A percentile compares a stretch with the other conserved stretches of the same genome.
Conservation (phyloP, 2,329 filamentous ascomycete species). For the Trichoderma koningii region DNA sequence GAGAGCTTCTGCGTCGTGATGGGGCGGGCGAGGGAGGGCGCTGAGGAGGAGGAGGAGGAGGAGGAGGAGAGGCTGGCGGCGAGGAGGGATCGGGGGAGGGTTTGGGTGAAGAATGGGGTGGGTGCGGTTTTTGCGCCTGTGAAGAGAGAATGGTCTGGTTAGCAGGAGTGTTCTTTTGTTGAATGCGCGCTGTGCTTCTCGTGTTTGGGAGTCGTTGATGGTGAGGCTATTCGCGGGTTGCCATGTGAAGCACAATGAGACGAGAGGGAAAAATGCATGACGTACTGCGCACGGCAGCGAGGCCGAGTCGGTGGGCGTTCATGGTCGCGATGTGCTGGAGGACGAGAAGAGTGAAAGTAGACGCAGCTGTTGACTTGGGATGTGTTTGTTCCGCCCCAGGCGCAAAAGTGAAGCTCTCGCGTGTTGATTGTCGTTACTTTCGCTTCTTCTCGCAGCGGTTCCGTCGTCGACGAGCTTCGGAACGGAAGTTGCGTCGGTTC, state of each 20-base stretch:
- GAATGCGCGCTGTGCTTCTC: too few species aligned
- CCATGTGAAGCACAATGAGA: slow-evolving; percentile 2
- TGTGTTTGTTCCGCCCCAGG: background rate
- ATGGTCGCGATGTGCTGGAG: slow-evolving; percentile 42
- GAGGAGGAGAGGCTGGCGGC: slow-evolving; percentile 46
- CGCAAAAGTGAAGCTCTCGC: slow-evolving; percentile 1
- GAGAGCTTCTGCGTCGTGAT: slow-evolving; percentile 61
- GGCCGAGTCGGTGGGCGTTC: slow-evolving; percentile 60
- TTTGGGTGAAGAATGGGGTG: slow-evolving; percentile 50
- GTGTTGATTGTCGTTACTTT: background rate
- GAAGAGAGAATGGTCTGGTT: background rate
- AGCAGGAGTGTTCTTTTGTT: too few species aligned
- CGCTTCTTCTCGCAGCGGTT: slow-evolving; percentile 27
- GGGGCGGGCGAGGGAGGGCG: slow-evolving; percentile 40
- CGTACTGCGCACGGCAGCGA: slow-evolving; percentile 61
- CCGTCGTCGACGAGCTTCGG: slow-evolving; percentile 31
- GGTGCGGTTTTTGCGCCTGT: slow-evolving; percentile 46
- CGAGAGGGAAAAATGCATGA: slow-evolving; percentile 38
- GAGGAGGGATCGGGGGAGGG: slow-evolving; percentile 50
- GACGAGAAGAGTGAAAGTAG: background rate
- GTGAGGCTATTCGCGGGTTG: slow-evolving; percentile 31
- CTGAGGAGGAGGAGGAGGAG: slow-evolving; percentile 5
- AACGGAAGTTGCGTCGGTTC: slow-evolving; percentile 39
- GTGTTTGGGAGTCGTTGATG: background rate
- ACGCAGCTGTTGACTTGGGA: background rate